phyloP scores from a whole-genome alignment of 768 basidiomycete genomes.

The Trametes elegans region DNA sequence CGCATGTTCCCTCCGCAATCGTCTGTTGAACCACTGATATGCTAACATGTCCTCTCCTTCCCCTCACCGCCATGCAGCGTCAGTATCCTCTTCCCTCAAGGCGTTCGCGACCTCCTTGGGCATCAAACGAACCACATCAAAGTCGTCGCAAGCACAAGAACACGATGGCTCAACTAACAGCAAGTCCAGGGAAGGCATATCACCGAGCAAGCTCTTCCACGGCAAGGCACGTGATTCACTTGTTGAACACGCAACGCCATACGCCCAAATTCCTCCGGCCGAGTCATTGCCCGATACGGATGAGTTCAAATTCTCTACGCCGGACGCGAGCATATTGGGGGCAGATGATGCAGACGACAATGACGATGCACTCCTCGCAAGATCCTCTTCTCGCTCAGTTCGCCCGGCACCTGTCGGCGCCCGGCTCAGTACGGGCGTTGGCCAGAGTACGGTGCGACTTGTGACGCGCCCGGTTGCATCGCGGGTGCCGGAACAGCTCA shows the following conservation, averaged over 20 bases:
- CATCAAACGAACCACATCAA: constrained; percentile 48
- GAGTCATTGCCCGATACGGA: constrained; percentile 21
- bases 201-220: constrained; percentile 18
- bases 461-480: constrained; percentile 31
- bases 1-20: neutral
- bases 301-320: constrained; percentile 46
- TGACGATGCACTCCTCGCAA: constrained; percentile 50
- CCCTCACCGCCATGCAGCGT: constrained; percentile 35
- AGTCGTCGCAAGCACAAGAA: constrained; percentile 26
- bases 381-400: constrained; percentile 56
- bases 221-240: constrained; percentile 16
- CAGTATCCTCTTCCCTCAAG: constrained; percentile 70
- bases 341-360: constrained; percentile 1
- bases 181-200: constrained; percentile 21
- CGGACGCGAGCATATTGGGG: constrained; percentile 25
- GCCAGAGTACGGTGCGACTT: constrained; percentile 45
- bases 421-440: constrained; percentile 53
- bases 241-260: constrained; percentile 20
- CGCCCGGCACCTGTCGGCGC: constrained; percentile 59
- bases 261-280: constrained; percentile 16
- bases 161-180: constrained; percentile 22
- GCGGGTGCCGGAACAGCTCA: constrained; percentile 11
- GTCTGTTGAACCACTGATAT: constrained; percentile 2
- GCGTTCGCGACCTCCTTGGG: constrained; percentile 76
- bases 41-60: neutral